Evolutionary conservation across 1,284 basidiomycete species (phyloP).

Genomic region (Malassezia equina): DNA sequence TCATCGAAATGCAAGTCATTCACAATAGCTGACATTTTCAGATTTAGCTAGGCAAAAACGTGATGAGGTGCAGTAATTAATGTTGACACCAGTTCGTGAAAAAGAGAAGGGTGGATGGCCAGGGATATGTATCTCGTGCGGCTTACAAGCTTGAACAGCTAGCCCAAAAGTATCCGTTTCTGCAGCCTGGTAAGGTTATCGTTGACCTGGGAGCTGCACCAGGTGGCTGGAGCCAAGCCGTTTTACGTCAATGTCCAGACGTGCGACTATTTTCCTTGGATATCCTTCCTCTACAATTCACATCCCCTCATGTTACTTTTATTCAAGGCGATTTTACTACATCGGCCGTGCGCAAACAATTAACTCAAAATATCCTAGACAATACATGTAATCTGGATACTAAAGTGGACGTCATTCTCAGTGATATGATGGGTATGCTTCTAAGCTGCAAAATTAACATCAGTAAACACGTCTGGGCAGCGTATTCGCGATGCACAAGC

Average conservation of each 20-base stretch:
- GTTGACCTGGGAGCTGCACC: slow-evolving; percentile 41
- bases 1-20: slow-evolving; percentile 7
- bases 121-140: slow-evolving; percentile 27
- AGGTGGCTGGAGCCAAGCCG: slow-evolving; percentile 39
- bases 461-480: slow-evolving; percentile 14
- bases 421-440: slow-evolving; percentile 41
- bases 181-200: slow-evolving; percentile 23
- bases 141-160: slow-evolving; percentile 40
- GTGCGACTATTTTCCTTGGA: slow-evolving; percentile 29
- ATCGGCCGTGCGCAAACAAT: slow-evolving; percentile 8
- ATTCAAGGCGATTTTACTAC: slow-evolving; percentile 35
- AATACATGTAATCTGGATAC: neutral
- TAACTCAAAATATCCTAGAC: slow-evolving; percentile 8
- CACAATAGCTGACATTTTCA: slow-evolving; percentile 1
- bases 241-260: neutral
- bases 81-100: slow-evolving; percentile 9
- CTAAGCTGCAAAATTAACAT: neutral
- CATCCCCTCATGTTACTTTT: neutral
- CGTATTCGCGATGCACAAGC: slow-evolving; percentile 10
- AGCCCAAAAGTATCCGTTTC: slow-evolving; percentile 26
- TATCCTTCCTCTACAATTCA: slow-evolving; percentile 20
- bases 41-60: slow-evolving; percentile 1
- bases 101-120: neutral
- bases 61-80: neutral
- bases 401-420: slow-evolving; percentile 31